Percentiles rank a stretch among this genome's conserved stretches.
phyloP scores from a whole-genome alignment of 495 filamentous ascomycete genomes.

The Paragyromitra xinjiangensis region DNA sequence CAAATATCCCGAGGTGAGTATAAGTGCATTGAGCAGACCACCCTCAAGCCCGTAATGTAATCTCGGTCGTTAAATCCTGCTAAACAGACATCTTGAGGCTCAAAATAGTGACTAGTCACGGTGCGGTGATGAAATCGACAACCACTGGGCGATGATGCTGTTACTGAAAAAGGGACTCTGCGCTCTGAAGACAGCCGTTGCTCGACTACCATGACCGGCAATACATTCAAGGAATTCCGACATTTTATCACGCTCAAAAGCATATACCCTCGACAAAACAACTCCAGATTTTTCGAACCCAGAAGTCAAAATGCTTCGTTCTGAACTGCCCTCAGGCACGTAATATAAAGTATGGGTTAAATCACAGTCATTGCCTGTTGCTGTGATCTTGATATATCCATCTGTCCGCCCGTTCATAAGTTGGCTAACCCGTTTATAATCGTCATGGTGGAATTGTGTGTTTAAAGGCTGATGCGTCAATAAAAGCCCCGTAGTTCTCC shows the following conservation, averaged over 20 bases:
- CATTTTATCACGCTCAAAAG: background rate
- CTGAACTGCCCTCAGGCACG: background rate
- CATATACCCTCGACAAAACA: background rate
- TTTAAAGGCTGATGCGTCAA: background rate
- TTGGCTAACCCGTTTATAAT: background rate
- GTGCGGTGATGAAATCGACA: no score
- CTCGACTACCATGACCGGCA: no score
- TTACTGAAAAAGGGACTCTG: no score
- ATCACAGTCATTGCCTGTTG: constrained; percentile 1
- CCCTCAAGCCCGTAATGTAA: no score
- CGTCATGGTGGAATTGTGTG: background rate
- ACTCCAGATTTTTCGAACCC: background rate
- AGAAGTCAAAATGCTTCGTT: background rate
- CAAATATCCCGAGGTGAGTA: no score
- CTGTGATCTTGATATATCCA: background rate
- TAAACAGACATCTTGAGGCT: background rate
- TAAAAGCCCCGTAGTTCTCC: background rate
- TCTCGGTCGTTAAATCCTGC: no score
- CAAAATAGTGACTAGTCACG: no score
- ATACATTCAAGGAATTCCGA: constrained; percentile 10
- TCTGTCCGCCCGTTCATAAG: background rate
- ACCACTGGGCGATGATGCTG: no score
- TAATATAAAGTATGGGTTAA: constrained; percentile 12
- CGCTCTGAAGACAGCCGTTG: no score
- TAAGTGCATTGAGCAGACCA: no score